Percentiles rank a stretch among this genome's conserved stretches.
Evolutionary conservation across 2,329 filamentous ascomycete genomes (phyloP).

Genomic region (Triangularia verruculosa): DNA sequence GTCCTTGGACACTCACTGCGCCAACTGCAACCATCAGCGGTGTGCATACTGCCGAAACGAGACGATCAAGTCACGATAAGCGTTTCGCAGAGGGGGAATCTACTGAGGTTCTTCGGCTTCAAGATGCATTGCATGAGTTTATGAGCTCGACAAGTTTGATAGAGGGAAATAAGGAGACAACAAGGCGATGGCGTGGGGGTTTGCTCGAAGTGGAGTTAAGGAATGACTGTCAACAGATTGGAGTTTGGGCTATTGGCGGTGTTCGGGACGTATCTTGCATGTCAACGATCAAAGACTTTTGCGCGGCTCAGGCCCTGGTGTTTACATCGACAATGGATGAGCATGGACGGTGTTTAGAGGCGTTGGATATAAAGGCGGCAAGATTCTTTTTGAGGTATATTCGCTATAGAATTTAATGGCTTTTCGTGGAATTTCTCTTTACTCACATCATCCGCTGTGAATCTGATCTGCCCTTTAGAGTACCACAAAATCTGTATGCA

Average conservation of each 20-base stretch:
- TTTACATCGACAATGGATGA: neutral
- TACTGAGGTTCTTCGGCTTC: too few relatives aligned
- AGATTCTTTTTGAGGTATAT: neutral
- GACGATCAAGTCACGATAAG: neutral
- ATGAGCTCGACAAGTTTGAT: neutral
- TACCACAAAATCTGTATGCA: neutral
- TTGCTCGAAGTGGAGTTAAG: neutral
- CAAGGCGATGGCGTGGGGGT: neutral
- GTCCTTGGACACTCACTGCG: neutral
- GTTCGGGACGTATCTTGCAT: neutral
- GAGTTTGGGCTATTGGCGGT: neutral
- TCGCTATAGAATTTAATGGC: neutral
- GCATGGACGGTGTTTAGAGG: neutral
- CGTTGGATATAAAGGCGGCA: neutral
- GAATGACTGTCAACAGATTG: neutral
- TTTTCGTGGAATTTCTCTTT: neutral
- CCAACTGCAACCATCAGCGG: conserved; percentile 5
- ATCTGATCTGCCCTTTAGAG: neutral
- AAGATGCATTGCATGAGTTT: neutral
- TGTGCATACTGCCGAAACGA: conserved; percentile 6
- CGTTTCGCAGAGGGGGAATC: neutral
- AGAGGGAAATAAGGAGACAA: neutral
- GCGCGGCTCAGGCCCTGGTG: neutral
- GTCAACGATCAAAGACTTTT: neutral
- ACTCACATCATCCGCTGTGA: neutral